Conservation (phyloP, 805 yeast genomes). For the Saccharomycopsis oosterbeekiorum region DNA sequence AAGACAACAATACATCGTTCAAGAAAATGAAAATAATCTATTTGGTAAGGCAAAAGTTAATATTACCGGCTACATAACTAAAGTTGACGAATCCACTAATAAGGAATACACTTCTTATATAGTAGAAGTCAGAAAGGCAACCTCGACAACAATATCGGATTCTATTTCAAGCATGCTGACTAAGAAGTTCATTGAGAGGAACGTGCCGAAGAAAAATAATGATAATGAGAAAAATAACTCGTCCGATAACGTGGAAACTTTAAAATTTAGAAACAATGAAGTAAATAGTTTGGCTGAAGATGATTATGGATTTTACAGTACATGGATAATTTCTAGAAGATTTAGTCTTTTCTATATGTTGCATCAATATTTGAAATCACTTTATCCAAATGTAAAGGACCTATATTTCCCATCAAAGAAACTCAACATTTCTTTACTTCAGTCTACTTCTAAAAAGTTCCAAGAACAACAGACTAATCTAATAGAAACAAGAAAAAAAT, state of each 20-base stretch:
- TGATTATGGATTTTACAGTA: not conserved
- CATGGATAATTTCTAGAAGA: slow-evolving; percentile 84
- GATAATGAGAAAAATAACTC: slow-evolving; percentile 10
- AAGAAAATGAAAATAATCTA: slow-evolving; percentile 70
- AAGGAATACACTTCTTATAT: slow-evolving; percentile 61
- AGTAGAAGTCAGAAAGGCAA: slow-evolving; percentile 43
- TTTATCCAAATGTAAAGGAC: slow-evolving; percentile 39
- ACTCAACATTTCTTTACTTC: slow-evolving; percentile 36
- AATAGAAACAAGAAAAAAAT: slow-evolving; percentile 51
- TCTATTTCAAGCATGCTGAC: not conserved
- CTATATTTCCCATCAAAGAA: slow-evolving; percentile 40
- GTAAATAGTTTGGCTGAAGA: not conserved
- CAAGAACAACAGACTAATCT: slow-evolving; percentile 43
- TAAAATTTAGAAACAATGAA: slow-evolving; percentile 39
- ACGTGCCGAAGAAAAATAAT: slow-evolving; percentile 31
- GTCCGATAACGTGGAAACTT: slow-evolving; percentile 30
- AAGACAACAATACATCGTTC: slow-evolving; percentile 72
- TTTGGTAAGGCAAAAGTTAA: slow-evolving; percentile 52
- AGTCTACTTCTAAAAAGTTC: slow-evolving; percentile 26
- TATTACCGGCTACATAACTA: slow-evolving; percentile 40
- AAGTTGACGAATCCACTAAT: slow-evolving; percentile 37
- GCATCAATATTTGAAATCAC: slow-evolving; percentile 49
- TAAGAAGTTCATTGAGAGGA: slow-evolving; percentile 19
- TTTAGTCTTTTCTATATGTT: slow-evolving; percentile 74
- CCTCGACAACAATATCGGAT: not conserved